A percentile compares a stretch with the other conserved stretches of the same genome.
phyloP scores from a whole-genome alignment of 208 protist species.

The Wallacemonas sp. region DNA sequence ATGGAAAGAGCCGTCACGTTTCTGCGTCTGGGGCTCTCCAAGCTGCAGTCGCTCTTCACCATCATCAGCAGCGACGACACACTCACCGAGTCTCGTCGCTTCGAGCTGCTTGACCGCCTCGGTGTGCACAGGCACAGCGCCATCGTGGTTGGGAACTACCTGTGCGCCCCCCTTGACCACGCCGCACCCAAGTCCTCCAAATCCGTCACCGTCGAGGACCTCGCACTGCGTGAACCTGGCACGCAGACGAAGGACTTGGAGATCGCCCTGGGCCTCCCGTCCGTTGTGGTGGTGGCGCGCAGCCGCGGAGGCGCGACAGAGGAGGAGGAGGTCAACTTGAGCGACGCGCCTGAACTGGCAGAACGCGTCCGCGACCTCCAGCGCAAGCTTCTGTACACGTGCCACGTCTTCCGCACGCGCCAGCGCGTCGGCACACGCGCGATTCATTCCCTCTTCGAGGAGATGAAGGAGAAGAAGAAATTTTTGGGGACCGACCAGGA shows the following conservation, averaged over 20 bases:
- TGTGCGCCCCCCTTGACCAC: conserved; percentile 1
- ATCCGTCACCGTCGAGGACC: background rate
- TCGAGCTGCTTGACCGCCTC: background rate
- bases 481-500: too few relatives aligned
- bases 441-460: background rate
- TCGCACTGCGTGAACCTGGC: background rate
- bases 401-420: background rate
- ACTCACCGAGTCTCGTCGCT: background rate
- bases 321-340: background rate
- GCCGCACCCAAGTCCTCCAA: too few relatives aligned
- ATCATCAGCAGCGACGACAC: conserved; percentile 3
- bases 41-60: conserved; percentile 13
- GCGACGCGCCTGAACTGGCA: background rate
- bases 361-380: conserved; percentile 4
- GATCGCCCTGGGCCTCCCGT: background rate
- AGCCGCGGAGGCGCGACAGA: background rate
- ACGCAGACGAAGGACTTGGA: background rate
- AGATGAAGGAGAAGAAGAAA: background rate
- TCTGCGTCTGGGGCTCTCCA: conserved; percentile 4
- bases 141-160: background rate
- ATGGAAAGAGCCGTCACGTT: conserved; percentile 7
- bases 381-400: conserved; percentile 3
- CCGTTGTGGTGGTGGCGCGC: background rate
- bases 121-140: background rate
- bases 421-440: background rate